Base-by-base conservation (phyloP, 202 grass and related monocot genomes). In the Zoysia matrella region DNA sequence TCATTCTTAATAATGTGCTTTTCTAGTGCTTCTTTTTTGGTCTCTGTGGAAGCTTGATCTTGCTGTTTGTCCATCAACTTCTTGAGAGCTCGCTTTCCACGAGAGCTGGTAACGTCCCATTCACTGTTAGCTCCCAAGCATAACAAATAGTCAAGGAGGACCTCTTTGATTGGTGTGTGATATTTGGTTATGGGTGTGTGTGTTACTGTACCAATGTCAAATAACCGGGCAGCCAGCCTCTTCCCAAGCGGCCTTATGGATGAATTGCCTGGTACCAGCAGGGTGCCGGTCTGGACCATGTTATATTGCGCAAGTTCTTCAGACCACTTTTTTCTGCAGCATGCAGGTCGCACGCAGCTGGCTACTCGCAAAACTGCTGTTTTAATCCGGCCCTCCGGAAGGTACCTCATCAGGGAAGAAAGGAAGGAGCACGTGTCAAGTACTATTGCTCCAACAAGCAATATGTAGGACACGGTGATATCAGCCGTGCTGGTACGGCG, bases 101-200 rank as follows among this genome's bases (percentile, higher is more conserved):
- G 15, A 3, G 0, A 68, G 36, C 22, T 52, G 3, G 69, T 52
- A 11, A 74, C 0, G 6, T 67, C 1, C 40, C 61, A 79, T 3
- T 80, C 0, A 2, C 7, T 16, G 0, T 0, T 22, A 3, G 0
- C 2, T 7, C 69, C 76, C 0, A 6, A 45, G 0, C 0, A 0
- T 14, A 86, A 1, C 60, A 79, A 7, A 3, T 4, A 51, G 2
- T 11, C 16, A 1, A 85, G 16, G 16, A 86, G 3, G 53, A 73
- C 49, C 7, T 22, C 8, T 11, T 73, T 57, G 42, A 80, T 78
- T 8, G 39, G 49, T 8, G 22, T 56, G 47, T 40, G 48, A 4
- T 78, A 7, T 5, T 14, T 0, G 0, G 76, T 7, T 14, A 73
- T 14, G 5, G 8, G 14, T 42, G 4, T 44, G 6, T 50, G 13